phyloP scores from a whole-genome alignment of 768 basidiomycete species.

The Rhizopogon vinicolor region DNA sequence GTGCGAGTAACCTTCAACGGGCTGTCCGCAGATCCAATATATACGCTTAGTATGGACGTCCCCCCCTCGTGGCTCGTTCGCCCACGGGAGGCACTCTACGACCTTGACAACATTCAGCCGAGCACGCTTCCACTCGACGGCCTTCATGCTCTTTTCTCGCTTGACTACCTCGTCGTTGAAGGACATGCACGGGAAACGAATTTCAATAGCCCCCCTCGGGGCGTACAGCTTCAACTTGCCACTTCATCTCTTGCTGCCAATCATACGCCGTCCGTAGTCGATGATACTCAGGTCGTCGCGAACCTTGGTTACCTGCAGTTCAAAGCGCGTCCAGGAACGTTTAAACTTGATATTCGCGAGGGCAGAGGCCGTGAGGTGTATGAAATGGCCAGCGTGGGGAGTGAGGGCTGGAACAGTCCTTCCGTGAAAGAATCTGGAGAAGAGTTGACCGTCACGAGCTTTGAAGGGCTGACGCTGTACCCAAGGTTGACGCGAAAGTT shows the following conservation, averaged over 20 bases:
- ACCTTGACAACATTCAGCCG: conserved; percentile 94
- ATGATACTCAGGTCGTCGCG: conserved; percentile 89
- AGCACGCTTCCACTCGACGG: conserved; percentile 55
- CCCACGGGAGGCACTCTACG: conserved; percentile 82
- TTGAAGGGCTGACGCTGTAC: conserved; percentile 87
- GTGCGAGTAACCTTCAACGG: conserved; percentile 60
- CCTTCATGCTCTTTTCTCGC: conserved; percentile 75
- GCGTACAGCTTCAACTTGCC: conserved; percentile 83
- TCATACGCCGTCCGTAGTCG: conserved; percentile 39
- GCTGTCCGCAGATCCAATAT: conserved; percentile 83
- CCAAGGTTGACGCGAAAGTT: conserved; percentile 65
- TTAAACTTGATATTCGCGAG: conserved; percentile 73
- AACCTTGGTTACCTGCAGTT: conserved; percentile 97
- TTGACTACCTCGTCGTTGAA: conserved; percentile 90
- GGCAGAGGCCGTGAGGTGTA: conserved; percentile 82
- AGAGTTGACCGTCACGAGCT: conserved; percentile 79
- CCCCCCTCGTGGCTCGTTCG: conserved; percentile 91
- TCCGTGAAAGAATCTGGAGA: conserved; percentile 63
- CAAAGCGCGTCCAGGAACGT: conserved; percentile 88
- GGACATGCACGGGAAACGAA: conserved; percentile 83
- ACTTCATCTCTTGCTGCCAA: conserved; percentile 35
- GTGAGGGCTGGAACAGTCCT: conserved; percentile 84
- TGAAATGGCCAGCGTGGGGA: conserved; percentile 80
- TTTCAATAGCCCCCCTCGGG: conserved; percentile 72
- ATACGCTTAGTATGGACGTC: conserved; percentile 91